Percentiles rank a stretch among this genome's conserved stretches.
phyloP scores from a whole-genome alignment of 2,329 filamentous ascomycete species.

The Aspergillus awamori region DNA sequence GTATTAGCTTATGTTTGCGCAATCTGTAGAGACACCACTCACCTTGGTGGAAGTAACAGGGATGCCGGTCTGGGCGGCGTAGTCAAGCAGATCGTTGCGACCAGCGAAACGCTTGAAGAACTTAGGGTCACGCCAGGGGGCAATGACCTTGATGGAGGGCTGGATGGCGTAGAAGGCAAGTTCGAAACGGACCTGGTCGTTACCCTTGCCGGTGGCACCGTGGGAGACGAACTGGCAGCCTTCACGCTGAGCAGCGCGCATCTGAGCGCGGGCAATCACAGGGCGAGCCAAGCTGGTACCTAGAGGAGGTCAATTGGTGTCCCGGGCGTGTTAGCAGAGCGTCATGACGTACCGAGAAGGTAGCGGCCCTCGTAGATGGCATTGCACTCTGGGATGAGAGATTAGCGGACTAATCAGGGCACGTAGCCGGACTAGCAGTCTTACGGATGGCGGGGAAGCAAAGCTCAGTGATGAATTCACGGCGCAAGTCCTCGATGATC shows the following conservation, averaged over 20 bases:
- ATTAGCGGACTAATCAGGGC: neutral
- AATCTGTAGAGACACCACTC: neutral
- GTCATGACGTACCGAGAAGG: conserved; percentile 53
- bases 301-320: conserved; percentile 13
- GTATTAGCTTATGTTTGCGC: conserved; percentile 1
- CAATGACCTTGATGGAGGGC: conserved; percentile 53
- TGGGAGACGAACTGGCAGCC: conserved; percentile 49
- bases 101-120: conserved; percentile 55
- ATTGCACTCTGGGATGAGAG: conserved; percentile 43
- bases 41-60: conserved; percentile 53
- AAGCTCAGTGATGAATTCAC: conserved; percentile 77
- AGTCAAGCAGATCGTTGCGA: conserved; percentile 53
- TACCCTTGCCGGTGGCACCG: conserved; percentile 53
- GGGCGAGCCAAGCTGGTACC: conserved; percentile 49
- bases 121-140: conserved; percentile 52
- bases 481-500: conserved; percentile 65
- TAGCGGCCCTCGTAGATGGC: conserved; percentile 70
- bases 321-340: neutral
- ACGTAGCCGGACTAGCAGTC: conserved; percentile 11
- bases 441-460: conserved; percentile 70
- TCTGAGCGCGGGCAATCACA: conserved; percentile 52
- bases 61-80: conserved; percentile 51
- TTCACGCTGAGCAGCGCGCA: conserved; percentile 44
- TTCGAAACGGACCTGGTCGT: conserved; percentile 55
- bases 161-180: conserved; percentile 54